Conservation (phyloP, 2,329 filamentous ascomycete genomes). For the Microdochium bolleyi region DNA sequence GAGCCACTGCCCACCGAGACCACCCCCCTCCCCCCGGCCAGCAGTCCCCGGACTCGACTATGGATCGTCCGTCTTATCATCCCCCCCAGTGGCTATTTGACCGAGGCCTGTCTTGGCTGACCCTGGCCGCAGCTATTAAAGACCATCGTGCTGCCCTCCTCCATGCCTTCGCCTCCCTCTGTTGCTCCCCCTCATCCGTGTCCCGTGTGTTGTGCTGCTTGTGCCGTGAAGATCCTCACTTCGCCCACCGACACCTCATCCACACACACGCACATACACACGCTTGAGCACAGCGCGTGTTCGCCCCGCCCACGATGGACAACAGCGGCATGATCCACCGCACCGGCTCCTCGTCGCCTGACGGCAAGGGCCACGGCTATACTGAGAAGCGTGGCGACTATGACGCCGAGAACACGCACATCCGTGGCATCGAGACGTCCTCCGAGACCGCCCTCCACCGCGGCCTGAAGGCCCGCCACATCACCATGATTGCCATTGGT, state of each 20-base stretch:
- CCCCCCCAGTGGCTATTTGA: not conserved
- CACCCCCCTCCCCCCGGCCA: not conserved
- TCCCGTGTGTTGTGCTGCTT: not conserved
- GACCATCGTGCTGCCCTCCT: not conserved
- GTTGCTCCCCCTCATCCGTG: not conserved
- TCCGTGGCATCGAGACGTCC: slow-evolving; percentile 41
- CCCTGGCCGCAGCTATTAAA: not conserved
- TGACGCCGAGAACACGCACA: slow-evolving; percentile 19
- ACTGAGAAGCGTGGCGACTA: not conserved
- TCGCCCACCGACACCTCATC: not conserved
- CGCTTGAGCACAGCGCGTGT: not conserved
- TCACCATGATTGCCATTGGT: slow-evolving; percentile 60
- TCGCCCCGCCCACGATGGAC: slow-evolving; percentile 10
- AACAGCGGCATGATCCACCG: slow-evolving; percentile 16
- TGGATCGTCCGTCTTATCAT: too few relatives aligned
- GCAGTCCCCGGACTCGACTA: not conserved
- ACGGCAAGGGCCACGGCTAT: slow-evolving; percentile 4
- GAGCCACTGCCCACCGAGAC: not conserved
- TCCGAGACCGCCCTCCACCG: slow-evolving; percentile 39
- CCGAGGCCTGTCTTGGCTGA: not conserved
- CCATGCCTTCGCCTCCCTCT: not conserved
- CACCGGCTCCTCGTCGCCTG: slow-evolving; percentile 18
- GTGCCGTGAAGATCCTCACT: not conserved
- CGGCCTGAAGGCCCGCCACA: slow-evolving; percentile 46
- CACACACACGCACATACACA: not conserved